Conservation (phyloP, 192 early-diverging fungal genomes). For the Cetraspora pellucida region DNA sequence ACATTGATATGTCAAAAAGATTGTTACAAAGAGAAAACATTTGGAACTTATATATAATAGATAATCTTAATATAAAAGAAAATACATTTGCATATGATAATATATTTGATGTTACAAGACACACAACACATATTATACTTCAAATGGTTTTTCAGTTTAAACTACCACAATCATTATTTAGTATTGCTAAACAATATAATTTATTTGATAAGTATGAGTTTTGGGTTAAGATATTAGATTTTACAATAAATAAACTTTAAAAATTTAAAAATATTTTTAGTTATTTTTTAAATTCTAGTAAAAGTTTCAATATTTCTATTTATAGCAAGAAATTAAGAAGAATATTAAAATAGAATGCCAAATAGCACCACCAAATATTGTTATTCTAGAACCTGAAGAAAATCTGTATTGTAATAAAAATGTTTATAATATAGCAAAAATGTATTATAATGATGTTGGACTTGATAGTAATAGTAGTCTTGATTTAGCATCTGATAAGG, state of each 20-base stretch:
- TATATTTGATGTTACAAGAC: neutral
- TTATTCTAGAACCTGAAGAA: neutral
- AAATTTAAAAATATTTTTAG: too few species aligned
- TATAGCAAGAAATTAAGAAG: too few species aligned
- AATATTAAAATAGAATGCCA: neutral
- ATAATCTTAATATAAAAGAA: neutral
- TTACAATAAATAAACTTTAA: too few species aligned
- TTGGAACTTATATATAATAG: neutral
- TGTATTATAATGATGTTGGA: slow-evolving; percentile 4
- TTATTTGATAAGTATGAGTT: too few species aligned
- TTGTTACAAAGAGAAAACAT: neutral
- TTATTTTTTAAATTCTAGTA: too few species aligned
- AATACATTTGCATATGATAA: neutral
- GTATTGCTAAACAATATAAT: too few species aligned
- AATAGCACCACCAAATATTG: neutral
- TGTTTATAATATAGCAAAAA: neutral
- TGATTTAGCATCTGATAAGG: too few species aligned
- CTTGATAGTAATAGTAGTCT: too few species aligned
- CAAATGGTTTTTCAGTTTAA: neutral
- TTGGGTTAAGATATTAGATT: too few species aligned
- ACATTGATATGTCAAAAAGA: neutral
- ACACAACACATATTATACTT: neutral
- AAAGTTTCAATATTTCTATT: too few species aligned
- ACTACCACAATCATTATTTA: neutral
- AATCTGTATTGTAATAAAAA: neutral